A percentile compares a stretch with the other conserved stretches of the same genome.
These are phyloP conservation scores for Scenedesmus sp. DNA, from an alignment of 163 green algal species.

Conservation along the genomic window DNA sequence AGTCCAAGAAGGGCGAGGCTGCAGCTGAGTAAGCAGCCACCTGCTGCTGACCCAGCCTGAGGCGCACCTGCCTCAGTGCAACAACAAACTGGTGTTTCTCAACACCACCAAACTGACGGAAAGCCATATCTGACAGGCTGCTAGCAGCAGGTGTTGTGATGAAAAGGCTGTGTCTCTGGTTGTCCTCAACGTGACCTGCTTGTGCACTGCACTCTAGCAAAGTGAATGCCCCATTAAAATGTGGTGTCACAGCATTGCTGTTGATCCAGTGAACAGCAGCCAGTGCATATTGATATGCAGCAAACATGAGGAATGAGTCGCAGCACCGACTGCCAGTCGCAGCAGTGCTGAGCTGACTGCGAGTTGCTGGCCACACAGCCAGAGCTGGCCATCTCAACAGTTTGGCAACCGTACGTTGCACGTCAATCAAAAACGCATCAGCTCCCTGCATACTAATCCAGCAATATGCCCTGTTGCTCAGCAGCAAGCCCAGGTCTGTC, in stretches of 20 bases:
- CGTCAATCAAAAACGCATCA: too few species aligned
- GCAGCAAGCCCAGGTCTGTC: too few species aligned
- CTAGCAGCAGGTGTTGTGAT: too few species aligned
- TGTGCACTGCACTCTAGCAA: background rate
- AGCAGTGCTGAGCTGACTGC: background rate
- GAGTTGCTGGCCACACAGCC: background rate
- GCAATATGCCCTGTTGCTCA: too few species aligned
- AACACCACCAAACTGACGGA: slow-evolving; percentile 15
- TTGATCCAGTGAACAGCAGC: background rate
- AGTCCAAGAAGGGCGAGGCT: too few species aligned
- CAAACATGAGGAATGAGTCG: too few species aligned
- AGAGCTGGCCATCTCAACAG: background rate
- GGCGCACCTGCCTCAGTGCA: background rate
- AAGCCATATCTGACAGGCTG: background rate
- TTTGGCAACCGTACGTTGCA: too few species aligned
- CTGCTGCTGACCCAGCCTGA: background rate
- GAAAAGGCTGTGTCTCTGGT: too few species aligned
- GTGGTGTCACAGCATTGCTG: background rate
- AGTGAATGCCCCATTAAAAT: background rate
- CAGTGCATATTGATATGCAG: background rate
- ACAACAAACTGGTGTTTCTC: slow-evolving; percentile 34
- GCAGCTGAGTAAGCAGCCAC: slow-evolving; percentile 64
- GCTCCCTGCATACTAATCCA: too few species aligned
- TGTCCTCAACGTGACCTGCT: too few species aligned
- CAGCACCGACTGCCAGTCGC: too few species aligned